phyloP scores from a whole-genome alignment of 2,329 filamentous ascomycete species.

The Cercospora beticola region DNA sequence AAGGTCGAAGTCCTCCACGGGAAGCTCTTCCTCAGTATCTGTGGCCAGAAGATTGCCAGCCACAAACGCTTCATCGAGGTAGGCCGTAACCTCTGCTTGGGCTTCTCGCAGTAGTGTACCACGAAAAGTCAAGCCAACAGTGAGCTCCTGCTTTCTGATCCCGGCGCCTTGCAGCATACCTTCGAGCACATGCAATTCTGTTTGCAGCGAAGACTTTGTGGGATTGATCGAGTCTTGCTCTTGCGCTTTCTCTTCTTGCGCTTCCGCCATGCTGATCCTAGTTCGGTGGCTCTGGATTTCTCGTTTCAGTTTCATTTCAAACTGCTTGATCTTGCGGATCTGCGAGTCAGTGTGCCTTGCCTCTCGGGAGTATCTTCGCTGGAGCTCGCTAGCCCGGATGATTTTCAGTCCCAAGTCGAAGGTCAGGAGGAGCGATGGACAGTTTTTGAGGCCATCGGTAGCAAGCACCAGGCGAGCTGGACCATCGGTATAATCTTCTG shows the following conservation, averaged over 20 bases:
- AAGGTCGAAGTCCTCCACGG: neutral
- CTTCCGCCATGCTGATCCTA: neutral
- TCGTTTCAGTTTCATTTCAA: neutral
- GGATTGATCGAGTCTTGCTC: neutral
- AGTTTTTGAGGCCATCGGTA: neutral
- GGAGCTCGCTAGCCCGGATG: neutral
- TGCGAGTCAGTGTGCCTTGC: neutral
- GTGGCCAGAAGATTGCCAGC: neutral
- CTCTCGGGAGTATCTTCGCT: neutral
- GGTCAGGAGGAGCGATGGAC: neutral
- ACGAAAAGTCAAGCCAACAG: neutral
- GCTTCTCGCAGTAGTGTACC: neutral
- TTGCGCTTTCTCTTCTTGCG: neutral
- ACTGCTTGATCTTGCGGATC: neutral
- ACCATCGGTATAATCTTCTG: neutral
- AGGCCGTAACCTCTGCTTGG: neutral
- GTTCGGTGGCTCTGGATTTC: neutral
- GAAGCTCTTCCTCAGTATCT: neutral
- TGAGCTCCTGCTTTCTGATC: neutral
- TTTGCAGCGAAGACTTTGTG: neutral
- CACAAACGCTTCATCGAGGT: neutral
- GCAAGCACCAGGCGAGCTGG: neutral
- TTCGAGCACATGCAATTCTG: neutral
- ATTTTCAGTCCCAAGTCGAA: neutral
- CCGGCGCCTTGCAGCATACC: neutral